phyloP scores from a whole-genome alignment of 2,329 filamentous ascomycete species.

The Pestalotiopsis sp. region DNA sequence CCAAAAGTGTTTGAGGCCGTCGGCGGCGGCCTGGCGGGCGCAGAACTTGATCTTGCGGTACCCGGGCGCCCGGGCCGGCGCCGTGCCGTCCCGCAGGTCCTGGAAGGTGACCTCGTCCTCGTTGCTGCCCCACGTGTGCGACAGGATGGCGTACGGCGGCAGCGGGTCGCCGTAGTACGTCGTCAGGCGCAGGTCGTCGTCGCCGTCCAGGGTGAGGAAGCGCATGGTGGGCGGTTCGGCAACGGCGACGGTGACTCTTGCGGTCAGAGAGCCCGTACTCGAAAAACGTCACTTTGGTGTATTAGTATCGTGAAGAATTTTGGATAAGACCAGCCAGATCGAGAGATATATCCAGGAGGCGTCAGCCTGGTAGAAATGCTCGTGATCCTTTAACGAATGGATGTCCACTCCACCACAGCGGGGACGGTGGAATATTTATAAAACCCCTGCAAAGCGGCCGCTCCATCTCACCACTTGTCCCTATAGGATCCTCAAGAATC shows the following conservation, averaged over 20 bases:
- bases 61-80: constrained; percentile 6
- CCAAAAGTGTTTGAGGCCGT: constrained; percentile 7
- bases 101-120: constrained; percentile 16
- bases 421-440: background rate
- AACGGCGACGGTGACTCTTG: background rate
- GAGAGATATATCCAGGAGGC: too few species aligned
- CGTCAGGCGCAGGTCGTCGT: background rate
- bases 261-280: background rate
- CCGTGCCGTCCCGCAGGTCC: constrained; percentile 13
- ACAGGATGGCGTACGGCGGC: constrained; percentile 19
- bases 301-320: too few species aligned
- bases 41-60: constrained; percentile 19
- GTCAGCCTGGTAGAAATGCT: background rate
- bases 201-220: background rate
- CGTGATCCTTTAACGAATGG: background rate
- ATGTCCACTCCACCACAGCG: background rate
- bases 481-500: background rate
- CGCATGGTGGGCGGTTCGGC: background rate
- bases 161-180: background rate
- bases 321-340: too few species aligned
- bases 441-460: background rate
- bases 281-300: background rate
- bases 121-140: constrained; percentile 19
- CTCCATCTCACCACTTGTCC: background rate
- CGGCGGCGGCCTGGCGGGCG: constrained; percentile 11